Evolutionary conservation across 2,329 filamentous ascomycete species (phyloP).

Genomic region (Penicillium sp.): DNA sequence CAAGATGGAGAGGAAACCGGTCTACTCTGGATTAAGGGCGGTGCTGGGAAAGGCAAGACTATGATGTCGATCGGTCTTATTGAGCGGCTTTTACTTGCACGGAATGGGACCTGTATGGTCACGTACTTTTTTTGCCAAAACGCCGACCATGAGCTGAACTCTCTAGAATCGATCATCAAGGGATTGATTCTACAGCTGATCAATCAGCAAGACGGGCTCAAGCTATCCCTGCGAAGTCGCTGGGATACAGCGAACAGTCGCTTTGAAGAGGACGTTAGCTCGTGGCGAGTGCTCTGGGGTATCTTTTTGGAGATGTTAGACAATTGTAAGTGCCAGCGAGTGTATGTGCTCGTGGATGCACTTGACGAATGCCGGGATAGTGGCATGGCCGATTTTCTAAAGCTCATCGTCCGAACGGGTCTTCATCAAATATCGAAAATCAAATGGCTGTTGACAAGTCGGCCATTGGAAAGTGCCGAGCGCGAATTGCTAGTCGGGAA

Average conservation of each 20-base stretch:
- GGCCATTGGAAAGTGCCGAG: conserved; percentile 24
- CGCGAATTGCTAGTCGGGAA: conserved; percentile 19
- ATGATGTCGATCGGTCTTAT: conserved; percentile 40
- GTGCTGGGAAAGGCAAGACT: conserved; percentile 43
- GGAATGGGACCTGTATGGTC: conserved; percentile 4
- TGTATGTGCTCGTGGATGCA: conserved; percentile 28
- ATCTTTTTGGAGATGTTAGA: conserved; percentile 25
- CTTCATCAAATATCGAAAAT: conserved; percentile 19
- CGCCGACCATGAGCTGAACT: conserved; percentile 18
- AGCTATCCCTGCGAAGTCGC: conserved; percentile 3
- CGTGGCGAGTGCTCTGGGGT: conserved; percentile 23
- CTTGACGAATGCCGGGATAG: conserved; percentile 28
- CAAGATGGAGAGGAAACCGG: conserved; percentile 17
- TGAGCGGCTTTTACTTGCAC: conserved; percentile 15
- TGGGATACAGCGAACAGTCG: neutral
- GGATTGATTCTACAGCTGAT: conserved; percentile 16
- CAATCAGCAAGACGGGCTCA: conserved; percentile 7
- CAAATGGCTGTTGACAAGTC: conserved; percentile 32
- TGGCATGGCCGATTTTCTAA: conserved; percentile 12
- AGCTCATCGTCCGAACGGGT: conserved; percentile 15
- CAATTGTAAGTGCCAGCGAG: conserved; percentile 4
- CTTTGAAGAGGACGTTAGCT: conserved; percentile 7
- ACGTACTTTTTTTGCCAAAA: conserved; percentile 25
- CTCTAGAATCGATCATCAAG: conserved; percentile 15
- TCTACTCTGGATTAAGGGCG: conserved; percentile 42